A percentile compares a stretch with the other conserved stretches of the same genome.
These are phyloP conservation scores for Helenozyma rhizophorensis DNA, from an alignment of 805 yeast genomes.

Conservation along the genomic window DNA sequence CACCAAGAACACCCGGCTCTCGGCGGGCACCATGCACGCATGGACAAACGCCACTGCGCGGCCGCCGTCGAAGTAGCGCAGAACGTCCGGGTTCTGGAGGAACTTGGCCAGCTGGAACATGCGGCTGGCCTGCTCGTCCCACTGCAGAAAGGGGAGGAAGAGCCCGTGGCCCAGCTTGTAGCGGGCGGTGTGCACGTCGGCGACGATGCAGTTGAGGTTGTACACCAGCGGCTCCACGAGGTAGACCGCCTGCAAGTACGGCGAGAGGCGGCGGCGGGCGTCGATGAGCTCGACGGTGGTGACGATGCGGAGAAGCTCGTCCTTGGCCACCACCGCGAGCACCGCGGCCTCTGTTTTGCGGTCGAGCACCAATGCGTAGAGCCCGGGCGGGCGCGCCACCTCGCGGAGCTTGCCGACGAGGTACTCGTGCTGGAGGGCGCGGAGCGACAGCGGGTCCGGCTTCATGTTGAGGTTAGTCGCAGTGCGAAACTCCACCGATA, in stretches of 20 bases:
- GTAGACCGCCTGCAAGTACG: conserved; percentile 75
- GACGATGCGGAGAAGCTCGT: conserved; percentile 48
- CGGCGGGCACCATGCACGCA: conserved; percentile 55
- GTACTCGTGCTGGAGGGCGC: conserved; percentile 12
- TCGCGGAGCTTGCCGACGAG: conserved; percentile 23
- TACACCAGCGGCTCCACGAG: conserved; percentile 65
- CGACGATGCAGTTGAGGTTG: conserved; percentile 68
- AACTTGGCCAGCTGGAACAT: conserved; percentile 22
- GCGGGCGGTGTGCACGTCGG: conserved; percentile 70
- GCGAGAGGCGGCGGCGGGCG: conserved; percentile 53
- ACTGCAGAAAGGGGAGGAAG: conserved; percentile 52
- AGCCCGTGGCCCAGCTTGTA: conserved; percentile 72
- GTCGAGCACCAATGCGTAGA: conserved; percentile 50
- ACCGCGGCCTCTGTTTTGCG: conserved; percentile 47
- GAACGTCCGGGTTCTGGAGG: conserved; percentile 26
- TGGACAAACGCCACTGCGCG: conserved; percentile 24
- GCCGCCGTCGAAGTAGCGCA: conserved; percentile 29
- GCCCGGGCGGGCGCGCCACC: conserved; percentile 26
- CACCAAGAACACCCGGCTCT: conserved; percentile 68
- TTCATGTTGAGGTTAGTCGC: conserved; percentile 1
- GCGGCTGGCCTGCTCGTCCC: conserved; percentile 21
- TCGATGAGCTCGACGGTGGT: conserved; percentile 66
- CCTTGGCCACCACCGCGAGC: conserved; percentile 43
- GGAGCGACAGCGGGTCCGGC: conserved; percentile 15
- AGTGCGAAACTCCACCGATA: no score